Evolutionary conservation across 139 green algal species (phyloP), one percentile per base, ranked within the genome.

Genomic region (Diplosphaera chodatii): DNA sequence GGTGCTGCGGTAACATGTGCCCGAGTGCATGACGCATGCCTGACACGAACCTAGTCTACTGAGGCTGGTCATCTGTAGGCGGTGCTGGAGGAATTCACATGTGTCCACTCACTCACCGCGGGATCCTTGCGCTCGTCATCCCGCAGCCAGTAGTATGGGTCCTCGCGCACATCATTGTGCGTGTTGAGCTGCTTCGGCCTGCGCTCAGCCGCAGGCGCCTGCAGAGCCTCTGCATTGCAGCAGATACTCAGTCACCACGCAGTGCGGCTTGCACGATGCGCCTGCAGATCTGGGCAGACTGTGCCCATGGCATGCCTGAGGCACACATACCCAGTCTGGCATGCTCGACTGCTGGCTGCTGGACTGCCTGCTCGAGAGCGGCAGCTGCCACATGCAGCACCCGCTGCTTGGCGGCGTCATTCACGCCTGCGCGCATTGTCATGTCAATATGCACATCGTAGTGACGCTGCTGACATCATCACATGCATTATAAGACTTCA

Each of bases 71-170:
- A n/a, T n/a, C n/a, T n/a, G n/a, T n/a, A n/a, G n/a, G n/a, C n/a
- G n/a, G n/a, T n/a, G n/a, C n/a, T n/a, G n/a, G n/a, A n/a, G n/a
- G n/a, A n/a, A n/a, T n/a, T n/a, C n/a, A n/a, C n/a, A n/a, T n/a
- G n/a, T n/a, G 37, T 21, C 37, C 86, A 67, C 18, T 55, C 72
- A 0, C 85, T 27, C 22, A 97, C 88, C 2, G 76, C 71, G 4
- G 76, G 74, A 69, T 88, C 74, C 34, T 87, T 82, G 25, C 92
- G 81, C 0, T 82, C 76, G 65, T 96, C 91, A 64, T 96, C 89
- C 1, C 91, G 70, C 64, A 97, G 77, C 89, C 90, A 96, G 72
- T 94, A 92, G 76, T 89, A 94, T 3, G 75, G 71, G 62, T 95
- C 90, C 27, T 77, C 41, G 0, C 90, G 63, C 0, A 68, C 55